A percentile compares a stretch with the other conserved stretches of the same genome.
phyloP scores from a whole-genome alignment of 208 protist genomes.

The Leishmania turanica region DNA sequence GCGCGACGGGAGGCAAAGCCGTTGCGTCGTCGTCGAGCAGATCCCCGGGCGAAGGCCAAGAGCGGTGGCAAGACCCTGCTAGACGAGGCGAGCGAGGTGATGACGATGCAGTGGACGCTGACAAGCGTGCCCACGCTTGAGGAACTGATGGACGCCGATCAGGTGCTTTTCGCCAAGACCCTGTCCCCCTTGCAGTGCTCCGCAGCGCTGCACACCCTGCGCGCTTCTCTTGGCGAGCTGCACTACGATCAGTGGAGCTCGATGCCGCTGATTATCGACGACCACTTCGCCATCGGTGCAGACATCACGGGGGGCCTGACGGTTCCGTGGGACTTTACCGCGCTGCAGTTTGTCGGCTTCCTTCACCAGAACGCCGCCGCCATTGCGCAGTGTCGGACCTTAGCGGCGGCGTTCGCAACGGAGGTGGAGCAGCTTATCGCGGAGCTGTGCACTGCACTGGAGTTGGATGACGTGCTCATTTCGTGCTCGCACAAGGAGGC shows the following conservation, averaged over 20 bases:
- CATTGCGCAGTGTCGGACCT: slow-evolving; percentile 54
- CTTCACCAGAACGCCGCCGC: slow-evolving; percentile 75
- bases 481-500: slow-evolving; percentile 87
- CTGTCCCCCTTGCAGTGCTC: slow-evolving; percentile 88
- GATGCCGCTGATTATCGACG: slow-evolving; percentile 86
- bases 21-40: slow-evolving; percentile 60
- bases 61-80: slow-evolving; percentile 57
- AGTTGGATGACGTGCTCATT: slow-evolving; percentile 90
- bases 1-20: slow-evolving; percentile 77
- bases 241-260: slow-evolving; percentile 89
- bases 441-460: slow-evolving; percentile 71
- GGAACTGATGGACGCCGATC: slow-evolving; percentile 92
- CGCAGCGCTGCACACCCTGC: slow-evolving; percentile 87
- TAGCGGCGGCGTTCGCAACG: slow-evolving; percentile 52
- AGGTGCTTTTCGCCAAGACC: slow-evolving; percentile 76
- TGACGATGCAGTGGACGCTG: slow-evolving; percentile 74
- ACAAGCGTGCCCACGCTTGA: slow-evolving; percentile 79
- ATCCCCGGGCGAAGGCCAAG: slow-evolving; percentile 15
- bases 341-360: slow-evolving; percentile 81
- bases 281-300: slow-evolving; percentile 78
- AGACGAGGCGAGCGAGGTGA: slow-evolving; percentile 86
- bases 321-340: slow-evolving; percentile 90
- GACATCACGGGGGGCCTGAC: slow-evolving; percentile 76
- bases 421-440: slow-evolving; percentile 82
- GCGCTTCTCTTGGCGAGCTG: slow-evolving; percentile 75